Evolutionary conservation across 805 yeast species (phyloP).

Genomic region (Danielia oregonensis): DNA sequence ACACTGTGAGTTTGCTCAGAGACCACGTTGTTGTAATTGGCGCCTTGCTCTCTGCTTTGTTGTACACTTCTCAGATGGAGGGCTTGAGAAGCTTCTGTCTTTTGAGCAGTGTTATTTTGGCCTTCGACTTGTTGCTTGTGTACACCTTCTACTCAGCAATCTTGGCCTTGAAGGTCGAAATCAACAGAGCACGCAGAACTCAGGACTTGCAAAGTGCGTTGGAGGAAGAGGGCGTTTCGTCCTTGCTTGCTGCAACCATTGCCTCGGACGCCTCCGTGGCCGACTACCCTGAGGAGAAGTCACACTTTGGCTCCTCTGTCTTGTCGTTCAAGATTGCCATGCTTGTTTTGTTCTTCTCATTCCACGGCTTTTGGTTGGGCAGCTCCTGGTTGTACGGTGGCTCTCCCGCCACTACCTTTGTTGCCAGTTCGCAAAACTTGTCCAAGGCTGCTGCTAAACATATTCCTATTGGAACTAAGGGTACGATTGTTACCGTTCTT

Average conservation of each 20-base stretch:
- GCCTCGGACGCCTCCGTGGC: constrained; percentile 48
- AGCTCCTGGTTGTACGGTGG: constrained; percentile 58
- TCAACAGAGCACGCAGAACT: constrained; percentile 78
- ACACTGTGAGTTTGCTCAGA: constrained; percentile 55
- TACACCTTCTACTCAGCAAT: constrained; percentile 82
- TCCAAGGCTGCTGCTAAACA: constrained; percentile 41
- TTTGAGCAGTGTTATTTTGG: constrained; percentile 63
- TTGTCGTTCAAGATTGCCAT: constrained; percentile 58
- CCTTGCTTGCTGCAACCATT: constrained; percentile 61
- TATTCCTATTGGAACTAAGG: constrained; percentile 43
- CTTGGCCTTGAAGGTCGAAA: constrained; percentile 83
- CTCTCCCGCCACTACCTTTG: constrained; percentile 7
- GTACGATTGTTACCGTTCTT: constrained; percentile 55
- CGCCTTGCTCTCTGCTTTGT: constrained; percentile 64
- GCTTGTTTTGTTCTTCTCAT: constrained; percentile 53
- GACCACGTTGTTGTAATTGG: constrained; percentile 72
- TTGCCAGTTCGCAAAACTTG: constrained; percentile 20
- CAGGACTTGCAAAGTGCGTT: constrained; percentile 72
- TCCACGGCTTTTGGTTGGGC: constrained; percentile 67
- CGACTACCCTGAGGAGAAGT: constrained; percentile 14
- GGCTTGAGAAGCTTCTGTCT: constrained; percentile 81
- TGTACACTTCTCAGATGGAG: constrained; percentile 62
- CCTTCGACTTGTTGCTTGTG: constrained; percentile 67
- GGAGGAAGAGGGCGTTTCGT: constrained; percentile 89
- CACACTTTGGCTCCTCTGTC: constrained; percentile 32